Evolutionary conservation across 208 protist genomes (phyloP).

Genomic region (Leishmania arabica): DNA sequence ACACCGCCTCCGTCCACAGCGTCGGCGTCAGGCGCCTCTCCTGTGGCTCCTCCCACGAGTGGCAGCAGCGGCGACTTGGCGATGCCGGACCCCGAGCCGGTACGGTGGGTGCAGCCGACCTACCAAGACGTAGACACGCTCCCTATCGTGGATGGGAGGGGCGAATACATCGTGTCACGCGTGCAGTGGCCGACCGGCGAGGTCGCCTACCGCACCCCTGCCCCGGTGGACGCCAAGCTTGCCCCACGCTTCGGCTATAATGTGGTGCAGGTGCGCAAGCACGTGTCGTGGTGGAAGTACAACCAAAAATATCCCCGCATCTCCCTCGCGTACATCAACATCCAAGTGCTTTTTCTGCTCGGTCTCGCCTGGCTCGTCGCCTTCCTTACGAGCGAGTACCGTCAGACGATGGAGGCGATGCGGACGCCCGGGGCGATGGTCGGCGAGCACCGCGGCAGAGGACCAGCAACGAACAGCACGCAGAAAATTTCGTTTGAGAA

Average conservation of each 20-base stretch:
- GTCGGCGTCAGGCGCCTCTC: background rate
- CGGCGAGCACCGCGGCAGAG: conserved; percentile 78
- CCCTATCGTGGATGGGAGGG: conserved; percentile 74
- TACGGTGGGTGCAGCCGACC: conserved; percentile 69
- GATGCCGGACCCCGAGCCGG: conserved; percentile 46
- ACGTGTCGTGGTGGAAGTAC: conserved; percentile 90
- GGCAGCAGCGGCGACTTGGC: conserved; percentile 8
- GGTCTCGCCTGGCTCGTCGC: conserved; percentile 77
- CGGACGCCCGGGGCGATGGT: conserved; percentile 84
- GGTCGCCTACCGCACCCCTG: conserved; percentile 77
- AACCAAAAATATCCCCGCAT: conserved; percentile 83
- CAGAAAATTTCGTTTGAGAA: conserved; percentile 74
- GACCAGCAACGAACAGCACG: conserved; percentile 51
- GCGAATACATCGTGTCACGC: conserved; percentile 84
- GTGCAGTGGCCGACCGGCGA: conserved; percentile 88
- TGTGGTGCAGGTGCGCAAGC: conserved; percentile 85
- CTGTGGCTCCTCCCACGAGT: background rate
- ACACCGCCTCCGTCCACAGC: background rate
- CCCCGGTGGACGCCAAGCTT: conserved; percentile 68
- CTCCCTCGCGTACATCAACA: conserved; percentile 84
- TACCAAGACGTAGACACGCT: conserved; percentile 44
- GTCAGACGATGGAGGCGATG: conserved; percentile 66
- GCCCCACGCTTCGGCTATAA: conserved; percentile 88
- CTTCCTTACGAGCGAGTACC: conserved; percentile 78
- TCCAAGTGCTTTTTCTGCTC: conserved; percentile 79